Evolutionary conservation across 2,329 filamentous ascomycete genomes (phyloP), one percentile per base, ranked within the genome.

Genomic region (Teratosphaeria viscida): DNA sequence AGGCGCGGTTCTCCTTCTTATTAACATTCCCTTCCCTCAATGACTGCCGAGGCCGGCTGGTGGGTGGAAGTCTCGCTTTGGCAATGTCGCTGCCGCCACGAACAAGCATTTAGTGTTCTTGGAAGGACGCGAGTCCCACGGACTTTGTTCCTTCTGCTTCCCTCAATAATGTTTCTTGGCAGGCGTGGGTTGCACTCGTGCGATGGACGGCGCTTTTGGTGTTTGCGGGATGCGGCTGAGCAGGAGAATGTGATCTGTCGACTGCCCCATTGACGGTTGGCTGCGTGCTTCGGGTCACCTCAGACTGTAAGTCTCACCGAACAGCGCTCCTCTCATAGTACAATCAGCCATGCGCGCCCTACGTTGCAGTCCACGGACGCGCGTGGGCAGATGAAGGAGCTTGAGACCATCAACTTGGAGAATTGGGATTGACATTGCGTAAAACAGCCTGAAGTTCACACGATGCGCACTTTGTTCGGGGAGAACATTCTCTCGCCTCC

Each of bases 391-490:
- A 49, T 49, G 5, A 5, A 49, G 16, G 8, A 49, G 43, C 43
- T 49, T 19, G 23, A 23, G 23, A 49, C 16, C 8, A 49, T 23
- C 43, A 11, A 23, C n/a, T 23, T 19, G 43, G 43, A 49, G 43
- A 6, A 49, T 19, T 23, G 5, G 19, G 19, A 49, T 39, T 57
- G 34, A 29, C 59, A 29, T 59, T 39, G 54, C 29, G 16, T 26
- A 52, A 29, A 27, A 35, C 32, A 49, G 19, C 19, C 19, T 19
- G 19, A 1, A 19, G 54, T 37, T 4, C 37, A 59, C 63, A 65
- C 55, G 35, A 70, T 72, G 70, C 69, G 67, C 62, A 72, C 70
- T 12, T 68, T 72, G 27, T 72, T 72, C 61, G 61, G 61, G 35
- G 64, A 68, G 62, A 68, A 70, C 59, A 72, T 72, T 37, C 67